Evolutionary conservation across 768 basidiomycete species (phyloP), one percentile per base, ranked within the genome.

Genomic region (Tephrocybe sp.): DNA sequence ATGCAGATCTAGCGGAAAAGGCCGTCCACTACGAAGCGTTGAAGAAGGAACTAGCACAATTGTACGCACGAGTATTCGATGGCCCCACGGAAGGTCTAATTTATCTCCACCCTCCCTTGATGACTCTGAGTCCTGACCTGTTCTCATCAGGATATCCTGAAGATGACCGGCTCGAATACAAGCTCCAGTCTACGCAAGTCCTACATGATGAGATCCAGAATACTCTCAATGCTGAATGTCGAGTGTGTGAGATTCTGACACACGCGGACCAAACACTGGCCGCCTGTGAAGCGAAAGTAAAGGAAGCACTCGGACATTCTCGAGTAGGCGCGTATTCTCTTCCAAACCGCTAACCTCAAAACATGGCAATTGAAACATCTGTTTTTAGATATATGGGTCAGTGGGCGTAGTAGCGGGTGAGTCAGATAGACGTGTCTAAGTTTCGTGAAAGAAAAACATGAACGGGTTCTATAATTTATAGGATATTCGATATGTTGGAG

Each of bases 61-160:
- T 78, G 1, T 78, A 78, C 51, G 47, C 56, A 16, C 63, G 61
- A 24, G 57, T 76, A 21, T 78, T 78, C 56, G 72, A 74, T 44
- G 75, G 75, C 5, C 72, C 73, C 13, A 70, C 74, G 16, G 61
- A 68, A 67, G 66, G 74, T 71, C 47, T 44, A 61, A 52, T n/a
- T 7, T 6, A 25, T 4, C 16, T 26, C 19, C n/a, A n/a, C n/a
- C n/a, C 32, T 28, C 9, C 19, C 21, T 41, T 11, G 19, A 15
- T 27, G 21, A 9, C 27, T 16, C 15, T 15, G 19, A 36, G n/a
- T n/a, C n/a, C 38, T 34, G 39, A 51, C 31, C 9, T 9, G 12
- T 38, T 18, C 43, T 38, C 27, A 47, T 22, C 46, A 72, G 76
- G 66, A 16, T 78, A 73, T 51, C 74, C 74, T 26, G 74, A 75